These are phyloP conservation scores for Syzygium aqueum DNA, from an alignment of 345 rosid species.

Conservation along the genomic window DNA sequence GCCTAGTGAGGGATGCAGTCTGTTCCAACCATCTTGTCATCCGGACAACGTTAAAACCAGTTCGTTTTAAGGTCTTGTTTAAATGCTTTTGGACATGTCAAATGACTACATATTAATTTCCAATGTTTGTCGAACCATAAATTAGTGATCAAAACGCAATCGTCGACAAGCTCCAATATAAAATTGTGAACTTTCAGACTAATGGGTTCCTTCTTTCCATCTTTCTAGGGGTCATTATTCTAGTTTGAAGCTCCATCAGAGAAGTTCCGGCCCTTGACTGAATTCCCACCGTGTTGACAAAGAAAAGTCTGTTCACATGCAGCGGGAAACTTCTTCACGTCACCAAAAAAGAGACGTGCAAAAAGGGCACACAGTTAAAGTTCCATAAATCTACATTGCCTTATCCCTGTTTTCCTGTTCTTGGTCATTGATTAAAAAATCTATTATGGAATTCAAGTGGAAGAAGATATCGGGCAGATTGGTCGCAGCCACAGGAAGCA, in stretches of 20 bases:
- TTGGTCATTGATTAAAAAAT: no score
- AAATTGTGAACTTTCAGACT: neutral
- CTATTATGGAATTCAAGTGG: neutral
- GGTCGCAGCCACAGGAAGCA: neutral
- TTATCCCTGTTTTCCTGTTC: no score
- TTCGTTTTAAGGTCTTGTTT: neutral
- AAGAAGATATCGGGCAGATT: neutral
- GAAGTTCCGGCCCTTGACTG: neutral
- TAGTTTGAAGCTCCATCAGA: neutral
- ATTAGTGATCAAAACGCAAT: neutral
- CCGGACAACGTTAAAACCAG: neutral
- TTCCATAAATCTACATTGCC: neutral
- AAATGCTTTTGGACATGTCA: neutral
- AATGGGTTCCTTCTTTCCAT: neutral
- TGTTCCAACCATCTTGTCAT: neutral
- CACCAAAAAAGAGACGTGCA: neutral
- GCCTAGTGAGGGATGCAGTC: neutral
- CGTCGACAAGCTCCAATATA: no score
- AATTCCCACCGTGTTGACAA: accelerated
- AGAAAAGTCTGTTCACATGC: neutral
- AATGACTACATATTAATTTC: neutral
- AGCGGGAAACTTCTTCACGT: neutral
- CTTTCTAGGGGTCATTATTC: neutral
- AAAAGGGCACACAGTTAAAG: neutral
- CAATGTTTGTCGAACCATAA: neutral